Evolutionary conservation across 73 alveolate species (phyloP), one percentile per base, ranked within the genome.

Genomic region (Tetrahymena malaccensis): DNA sequence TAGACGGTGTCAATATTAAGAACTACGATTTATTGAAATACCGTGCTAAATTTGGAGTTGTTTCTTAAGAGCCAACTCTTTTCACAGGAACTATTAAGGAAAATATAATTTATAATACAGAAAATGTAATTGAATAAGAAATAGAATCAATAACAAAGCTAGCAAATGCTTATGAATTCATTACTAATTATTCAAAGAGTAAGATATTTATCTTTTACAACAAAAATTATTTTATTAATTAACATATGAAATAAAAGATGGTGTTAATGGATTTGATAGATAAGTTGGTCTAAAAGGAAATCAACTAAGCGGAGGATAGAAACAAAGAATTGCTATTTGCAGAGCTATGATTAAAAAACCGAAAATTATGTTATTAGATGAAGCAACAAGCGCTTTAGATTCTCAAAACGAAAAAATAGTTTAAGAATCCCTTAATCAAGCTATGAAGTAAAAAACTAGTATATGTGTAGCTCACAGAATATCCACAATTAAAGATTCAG

Each of bases 321-420:
- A 97, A 55, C 94, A 97, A 93, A 95, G 99, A 97, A 97, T 97
- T 27, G 98, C 99, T 12, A 97, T 97, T 93, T 98, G 98, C 0
- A 96, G 99, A 93, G 98, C 99, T 40, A 85, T 97, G 34, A 84
- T 97, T n/a, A 97, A 96, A 94, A 84, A 95, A 21, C 94, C 96
- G 13, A 94, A 97, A 93, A 96, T 97, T 84, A 93, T 97, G 44
- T 93, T 98, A 84, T 95, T 98, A 84, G 99, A 98, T 96, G 99
- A 98, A 96, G 99, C 99, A 19, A 98, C 99, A 13, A 96, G 98
- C 93, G 98, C 99, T 34, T 70, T 98, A 93, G 99, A 98, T 97
- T 70, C 94, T 85, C 95, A 94, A 31, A 96, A 97, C 37, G 99
- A 98, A 94, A 94, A 96, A 85, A 94, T 96, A 34, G 94, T 98